Base-by-base conservation (phyloP, 2,329 filamentous ascomycete genomes). In the Elsinoe arachidis region DNA sequence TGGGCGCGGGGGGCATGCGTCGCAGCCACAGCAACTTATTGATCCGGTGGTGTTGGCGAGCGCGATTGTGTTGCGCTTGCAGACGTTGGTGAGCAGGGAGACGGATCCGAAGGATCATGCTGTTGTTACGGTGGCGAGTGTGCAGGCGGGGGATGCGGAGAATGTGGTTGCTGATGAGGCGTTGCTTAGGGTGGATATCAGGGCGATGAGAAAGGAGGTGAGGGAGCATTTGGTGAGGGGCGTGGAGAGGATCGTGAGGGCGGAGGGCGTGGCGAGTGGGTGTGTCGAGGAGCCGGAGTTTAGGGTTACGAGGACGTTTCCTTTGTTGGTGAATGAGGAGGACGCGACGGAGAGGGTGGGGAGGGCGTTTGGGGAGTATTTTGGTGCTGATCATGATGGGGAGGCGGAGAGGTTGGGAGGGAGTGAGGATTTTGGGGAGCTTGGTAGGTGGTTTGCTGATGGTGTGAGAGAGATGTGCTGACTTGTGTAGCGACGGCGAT, bases 1-100 rank as follows among this genome's bases (percentile, higher is more conserved):
- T 62, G 82, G 82, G 3, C 74, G 79, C 10, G 80, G 80, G 57
- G 80, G 80, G 0, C 82, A 85, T 63, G 82, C 78, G 1, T 78
- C 74, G 0, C 76, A 76, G 64, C 82, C 82, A 0, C 77, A 84
- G 63, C 70, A 72, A 30, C 76, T 76, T 1, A 73, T 84, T 30
- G 82, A 85, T 62, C 82, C 82, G 0, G 78, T 81, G 4, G 70
- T 84, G 1, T 76, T 83, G 61, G 81, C 82, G 10, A 75, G 78
- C 0, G 73, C 75, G 61, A 77, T 80, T 5, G 76, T 84, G 5
- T 67, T 82, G 14, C 70, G 80, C 15, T 70, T 85, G n/a, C 82
- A 85, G 66, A 76, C 74, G n/a, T 78, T 85, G 37, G 79, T 81
- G 23, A 74, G 74, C 19, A 71, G 81, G 9, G 80, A 83, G 66